Evolutionary conservation across 2,329 filamentous ascomycete species (phyloP).

Genomic region (Sporothrix protearum): DNA sequence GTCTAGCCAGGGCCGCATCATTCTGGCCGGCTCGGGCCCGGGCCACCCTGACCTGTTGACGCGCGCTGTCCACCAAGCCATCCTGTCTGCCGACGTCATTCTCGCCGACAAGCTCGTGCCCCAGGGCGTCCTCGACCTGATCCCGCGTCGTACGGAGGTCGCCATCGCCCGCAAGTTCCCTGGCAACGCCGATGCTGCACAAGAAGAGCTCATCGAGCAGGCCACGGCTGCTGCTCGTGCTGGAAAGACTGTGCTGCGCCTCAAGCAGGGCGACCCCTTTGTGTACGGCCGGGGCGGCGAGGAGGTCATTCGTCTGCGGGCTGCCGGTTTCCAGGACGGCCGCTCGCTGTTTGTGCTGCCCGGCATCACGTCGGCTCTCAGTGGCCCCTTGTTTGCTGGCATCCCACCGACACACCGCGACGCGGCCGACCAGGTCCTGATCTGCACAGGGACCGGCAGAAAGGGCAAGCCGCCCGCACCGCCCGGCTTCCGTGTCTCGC

Average conservation of each 20-base stretch:
- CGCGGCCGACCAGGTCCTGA: constrained; percentile 84
- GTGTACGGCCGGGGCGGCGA: constrained; percentile 94
- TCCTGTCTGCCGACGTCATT: constrained; percentile 70
- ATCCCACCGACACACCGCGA: constrained; percentile 87
- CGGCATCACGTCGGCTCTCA: constrained; percentile 83
- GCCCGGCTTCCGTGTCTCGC: constrained; percentile 69
- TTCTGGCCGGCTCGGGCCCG: constrained; percentile 87
- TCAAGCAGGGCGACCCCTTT: constrained; percentile 97
- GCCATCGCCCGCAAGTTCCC: constrained; percentile 96
- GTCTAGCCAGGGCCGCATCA: constrained; percentile 59
- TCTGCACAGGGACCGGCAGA: constrained; percentile 95
- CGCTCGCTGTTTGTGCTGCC: constrained; percentile 62
- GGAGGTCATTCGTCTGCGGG: constrained; percentile 79
- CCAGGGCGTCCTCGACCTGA: constrained; percentile 77
- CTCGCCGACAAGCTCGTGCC: constrained; percentile 85
- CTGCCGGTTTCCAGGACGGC: constrained; percentile 61
- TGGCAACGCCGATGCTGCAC: constrained; percentile 89
- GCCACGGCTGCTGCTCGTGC: constrained; percentile 63
- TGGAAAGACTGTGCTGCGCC: constrained; percentile 76
- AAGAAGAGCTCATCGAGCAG: constrained; percentile 79
- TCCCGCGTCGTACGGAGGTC: constrained; percentile 83
- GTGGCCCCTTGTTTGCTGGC: constrained; percentile 80
- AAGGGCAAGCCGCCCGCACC: constrained; percentile 81
- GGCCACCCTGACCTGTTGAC: constrained; percentile 92
- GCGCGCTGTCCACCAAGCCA: constrained; percentile 72